phyloP scores from a whole-genome alignment of 176 grass and related monocot genomes.

The Carex pumila region DNA sequence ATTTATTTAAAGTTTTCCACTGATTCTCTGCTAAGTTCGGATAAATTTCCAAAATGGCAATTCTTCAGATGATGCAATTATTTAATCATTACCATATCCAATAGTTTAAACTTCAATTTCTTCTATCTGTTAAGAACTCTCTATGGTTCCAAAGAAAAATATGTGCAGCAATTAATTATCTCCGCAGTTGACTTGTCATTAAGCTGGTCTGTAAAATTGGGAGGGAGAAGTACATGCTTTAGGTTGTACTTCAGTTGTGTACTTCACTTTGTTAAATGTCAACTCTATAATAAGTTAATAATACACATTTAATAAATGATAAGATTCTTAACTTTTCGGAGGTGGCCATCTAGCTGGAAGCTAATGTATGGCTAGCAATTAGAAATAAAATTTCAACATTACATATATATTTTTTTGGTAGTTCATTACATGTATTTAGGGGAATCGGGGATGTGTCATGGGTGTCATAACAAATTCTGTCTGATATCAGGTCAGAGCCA shows the following conservation, averaged over 20 bases:
- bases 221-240: background rate
- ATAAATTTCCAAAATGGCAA: background rate
- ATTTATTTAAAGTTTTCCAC: background rate
- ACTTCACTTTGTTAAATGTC: slow-evolving; percentile 13
- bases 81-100: background rate
- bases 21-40: background rate
- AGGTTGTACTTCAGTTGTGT: background rate
- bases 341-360: background rate
- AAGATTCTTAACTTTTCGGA: background rate
- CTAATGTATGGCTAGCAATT: background rate
- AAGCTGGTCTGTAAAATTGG: background rate
- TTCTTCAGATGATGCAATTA: background rate
- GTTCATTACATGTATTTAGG: background rate
- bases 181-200: background rate
- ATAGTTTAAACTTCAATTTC: background rate
- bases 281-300: background rate
- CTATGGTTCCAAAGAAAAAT: background rate
- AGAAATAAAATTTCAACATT: background rate
- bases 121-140: background rate
- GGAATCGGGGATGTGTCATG: no score
- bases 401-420: background rate
- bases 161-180: background rate
- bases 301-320: background rate
- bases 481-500: no score
- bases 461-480: no score